Percentiles rank a stretch among this genome's conserved stretches.
These are phyloP conservation scores for Dysphania ambrosioides DNA, from an alignment of 148 eudicot species.

Conservation along the genomic window DNA sequence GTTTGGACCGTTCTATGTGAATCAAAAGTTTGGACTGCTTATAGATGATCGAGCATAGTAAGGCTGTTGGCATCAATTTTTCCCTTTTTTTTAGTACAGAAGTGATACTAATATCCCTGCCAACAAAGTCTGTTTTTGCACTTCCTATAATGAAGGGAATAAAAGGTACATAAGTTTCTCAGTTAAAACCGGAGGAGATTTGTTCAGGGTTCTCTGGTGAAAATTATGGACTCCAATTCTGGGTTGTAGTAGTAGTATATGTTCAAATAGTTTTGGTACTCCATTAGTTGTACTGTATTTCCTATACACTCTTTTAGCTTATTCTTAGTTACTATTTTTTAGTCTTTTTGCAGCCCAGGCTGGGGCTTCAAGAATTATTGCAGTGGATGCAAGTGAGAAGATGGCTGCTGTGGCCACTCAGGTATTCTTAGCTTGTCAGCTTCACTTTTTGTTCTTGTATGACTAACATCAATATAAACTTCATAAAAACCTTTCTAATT, in stretches of 20 bases:
- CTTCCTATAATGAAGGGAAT: not conserved
- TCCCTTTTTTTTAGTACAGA: not conserved
- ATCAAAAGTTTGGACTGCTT: too few relatives aligned
- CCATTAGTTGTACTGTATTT: not conserved
- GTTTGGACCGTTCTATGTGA: too few relatives aligned
- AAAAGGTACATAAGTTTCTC: not conserved
- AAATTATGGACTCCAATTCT: not conserved
- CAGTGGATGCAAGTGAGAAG: slow-evolving; percentile 93
- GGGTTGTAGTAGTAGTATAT: not conserved
- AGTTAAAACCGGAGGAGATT: too few relatives aligned
- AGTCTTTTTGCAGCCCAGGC: slow-evolving; percentile 97
- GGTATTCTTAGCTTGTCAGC: slow-evolving; percentile 31
- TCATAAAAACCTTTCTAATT: slow-evolving; percentile 2
- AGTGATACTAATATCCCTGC: not conserved
- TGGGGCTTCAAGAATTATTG: slow-evolving; percentile 86
- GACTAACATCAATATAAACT: not conserved
- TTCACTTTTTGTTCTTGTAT: not conserved
- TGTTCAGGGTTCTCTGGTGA: not conserved
- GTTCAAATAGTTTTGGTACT: not conserved
- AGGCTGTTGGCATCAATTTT: too few relatives aligned
- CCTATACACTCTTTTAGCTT: slow-evolving; percentile 4
- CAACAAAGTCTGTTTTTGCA: not conserved
- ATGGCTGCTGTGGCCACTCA: slow-evolving; percentile 86
- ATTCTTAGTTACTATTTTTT: slow-evolving; percentile 35
- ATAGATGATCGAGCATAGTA: too few relatives aligned